Evolutionary conservation across 2,329 filamentous ascomycete genomes (phyloP), one percentile per base, ranked within the genome.

Genomic region (Trematosphaeria pertusa): DNA sequence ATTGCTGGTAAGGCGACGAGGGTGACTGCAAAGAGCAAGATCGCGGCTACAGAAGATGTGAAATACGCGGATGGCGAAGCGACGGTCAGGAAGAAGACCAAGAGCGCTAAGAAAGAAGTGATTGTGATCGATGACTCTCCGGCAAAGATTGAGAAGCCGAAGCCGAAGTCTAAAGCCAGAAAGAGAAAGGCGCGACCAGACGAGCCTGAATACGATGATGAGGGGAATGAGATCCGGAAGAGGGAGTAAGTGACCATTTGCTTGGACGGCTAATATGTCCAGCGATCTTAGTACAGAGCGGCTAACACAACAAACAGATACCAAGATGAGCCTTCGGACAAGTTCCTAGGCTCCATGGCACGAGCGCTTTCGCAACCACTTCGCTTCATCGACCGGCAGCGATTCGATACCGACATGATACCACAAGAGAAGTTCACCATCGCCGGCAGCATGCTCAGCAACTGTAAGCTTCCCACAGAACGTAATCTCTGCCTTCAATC

Each of bases 371-470:
- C 15, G 3, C n/a, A 45, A 15, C 42, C 42, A 17, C 18, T 45
- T 12, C 28, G 17, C 17, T 45, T 45, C 26, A 17, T 45, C n/a
- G 17, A 45, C 12, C 33, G 42, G 1, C 12, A 32, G 3, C 42
- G 42, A 11, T 38, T 24, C 26, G 34, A 45, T 19, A 26, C 14
- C 5, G 22, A 18, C 9, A 21, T 32, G 15, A 17, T 34, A 6
- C 42, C 42, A 19, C 34, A 26, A n/a, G 42, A 45, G 34, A 45
- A 33, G 11, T 45, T 45, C 24, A 45, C 42, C 4, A 45, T 45
- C 20, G 33, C 35, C 5, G 42, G 42, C 4, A 37, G 15, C 26
- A 22, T 5, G 4, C 22, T 17, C 5, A 37, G 38, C 4, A 11
- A 45, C 26, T 45, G 37, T 39, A 17, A 9, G 22, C 30, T 8